Evolutionary conservation across 345 rosid genomes (phyloP), one percentile per base, ranked within the genome.

Genomic region (Dovyalis caffra): DNA sequence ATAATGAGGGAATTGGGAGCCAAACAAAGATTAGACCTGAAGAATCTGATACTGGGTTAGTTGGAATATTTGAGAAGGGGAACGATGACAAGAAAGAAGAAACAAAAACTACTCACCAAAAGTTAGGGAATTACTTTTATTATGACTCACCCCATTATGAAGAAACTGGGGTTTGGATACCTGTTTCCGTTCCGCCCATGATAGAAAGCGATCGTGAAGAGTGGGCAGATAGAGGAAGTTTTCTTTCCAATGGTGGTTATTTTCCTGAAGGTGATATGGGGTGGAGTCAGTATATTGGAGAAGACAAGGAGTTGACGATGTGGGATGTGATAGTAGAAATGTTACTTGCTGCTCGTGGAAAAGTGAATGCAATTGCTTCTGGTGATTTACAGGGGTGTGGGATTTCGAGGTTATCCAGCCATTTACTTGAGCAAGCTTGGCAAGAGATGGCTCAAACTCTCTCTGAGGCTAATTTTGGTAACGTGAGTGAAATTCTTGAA

Each of bases 151-250:
- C 98, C 0, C 90, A 81, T 43, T 80, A 83, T 63, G 99, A 95
- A 73, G 97, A 95, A 64, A 95, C 99, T 11, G 99, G 99, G 58
- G 84, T 72, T 72, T 95, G 99, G 99, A 95, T 95, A 77, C 98
- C 98, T 0, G 96, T 95, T 60, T 95, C 99, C 35, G 96, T 93
- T 77, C 99, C 99, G 35, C 98, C 98, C 0, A 88, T 88, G 98
- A 82, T 85, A 61, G 98, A 89, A 70, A 76, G 80, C 63, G 88
- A 90, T 61, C 86, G 74, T 18, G 93, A 89, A 47, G 91, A 92
- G 75, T 85, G 92, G 94, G 78, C 77, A 2, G 28, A 3, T 53
- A 53, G 60, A 23, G 85, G 87, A 84, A 91, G 92, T 2, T 86
- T 87, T 74, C 82, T 76, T 76, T 74, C 85, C 9, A 81, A 89